Base-by-base conservation (phyloP, 176 grass and related monocot species). In the Avena eriantha region DNA sequence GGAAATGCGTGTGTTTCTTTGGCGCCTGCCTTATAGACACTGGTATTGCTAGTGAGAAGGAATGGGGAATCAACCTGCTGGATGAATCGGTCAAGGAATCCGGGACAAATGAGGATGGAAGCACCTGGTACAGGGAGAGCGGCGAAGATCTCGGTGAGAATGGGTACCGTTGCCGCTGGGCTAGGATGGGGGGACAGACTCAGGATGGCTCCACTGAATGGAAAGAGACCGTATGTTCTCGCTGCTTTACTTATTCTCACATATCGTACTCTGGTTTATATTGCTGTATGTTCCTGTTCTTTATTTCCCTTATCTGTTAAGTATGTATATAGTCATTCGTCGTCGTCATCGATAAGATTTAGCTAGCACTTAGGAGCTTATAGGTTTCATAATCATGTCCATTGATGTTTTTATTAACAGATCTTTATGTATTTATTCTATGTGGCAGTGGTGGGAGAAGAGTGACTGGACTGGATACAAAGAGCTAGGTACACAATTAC, bases 1-100 rank as follows among this genome's bases (percentile, higher is more conserved):
- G 80, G 35, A 85, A 89, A 80, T 89, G 70, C 23, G 82, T 85
- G 71, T 89, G 85, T 86, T 89, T 91, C 67, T 91, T 90, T 98
- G 78, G 68, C 87, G 83, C 86, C 88, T 98, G 74, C 45, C 81
- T 81, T 94, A 82, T 91, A 99, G 97, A 99, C 83, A 99, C 94
- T 90, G 97, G 97, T 81, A 99, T 99, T 91, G 97, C 94, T 89
- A 99, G 97, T 93, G 97, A 96, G 92, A 96, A 96, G 87, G 97
- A 99, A 10, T 99, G 97, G 97, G 97, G 97, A 54, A 99, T 99
- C 83, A 99, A 96, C 77, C 80, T 99, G 80, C 80, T 96, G 46
- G 97, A 96, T 59, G 97, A 96, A 86, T 87, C 91, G 0, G 88
- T 99, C 26, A 94, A 88, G 50, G 94, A 99, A 82, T 94, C 83